Conservation (phyloP, 1,139 yeast species). For the Protomyces lactucae-debilis region DNA sequence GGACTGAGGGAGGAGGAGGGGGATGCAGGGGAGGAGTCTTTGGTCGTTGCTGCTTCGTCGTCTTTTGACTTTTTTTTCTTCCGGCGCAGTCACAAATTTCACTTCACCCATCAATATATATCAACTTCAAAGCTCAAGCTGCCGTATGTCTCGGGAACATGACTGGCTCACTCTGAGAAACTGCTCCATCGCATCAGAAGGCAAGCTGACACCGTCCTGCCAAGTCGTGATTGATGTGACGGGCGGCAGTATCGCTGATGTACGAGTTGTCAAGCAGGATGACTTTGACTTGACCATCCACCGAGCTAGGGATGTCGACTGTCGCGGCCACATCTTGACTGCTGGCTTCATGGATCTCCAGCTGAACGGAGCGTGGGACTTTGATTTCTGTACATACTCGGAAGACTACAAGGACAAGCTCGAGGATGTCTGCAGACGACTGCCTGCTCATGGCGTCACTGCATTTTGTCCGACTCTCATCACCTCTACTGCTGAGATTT, state of each 20-base stretch:
- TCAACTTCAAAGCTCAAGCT: background rate
- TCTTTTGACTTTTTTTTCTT: background rate
- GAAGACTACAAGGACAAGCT: slow-evolving; percentile 36
- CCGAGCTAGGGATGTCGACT: slow-evolving; percentile 40
- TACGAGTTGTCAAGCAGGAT: background rate
- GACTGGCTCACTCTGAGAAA: background rate
- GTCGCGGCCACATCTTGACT: slow-evolving; percentile 49
- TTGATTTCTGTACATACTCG: slow-evolving; percentile 48
- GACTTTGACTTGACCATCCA: background rate
- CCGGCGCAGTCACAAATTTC: background rate
- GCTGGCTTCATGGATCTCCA: slow-evolving; percentile 63
- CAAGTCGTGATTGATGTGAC: background rate
- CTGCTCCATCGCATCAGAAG: background rate
- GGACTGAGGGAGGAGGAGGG: background rate
- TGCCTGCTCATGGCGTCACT: slow-evolving; percentile 55
- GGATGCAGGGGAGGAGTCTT: background rate
- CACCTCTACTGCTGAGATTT: slow-evolving; percentile 52
- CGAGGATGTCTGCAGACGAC: slow-evolving; percentile 35
- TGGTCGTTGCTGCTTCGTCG: background rate
- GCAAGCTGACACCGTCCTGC: background rate
- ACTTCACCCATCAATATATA: no score
- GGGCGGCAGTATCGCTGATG: background rate
- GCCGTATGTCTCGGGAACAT: background rate
- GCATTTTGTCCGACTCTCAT: slow-evolving; percentile 59
- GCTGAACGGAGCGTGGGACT: slow-evolving; percentile 58